Conservation (phyloP, 345 rosid species). For the Sapria himalayana region DNA sequence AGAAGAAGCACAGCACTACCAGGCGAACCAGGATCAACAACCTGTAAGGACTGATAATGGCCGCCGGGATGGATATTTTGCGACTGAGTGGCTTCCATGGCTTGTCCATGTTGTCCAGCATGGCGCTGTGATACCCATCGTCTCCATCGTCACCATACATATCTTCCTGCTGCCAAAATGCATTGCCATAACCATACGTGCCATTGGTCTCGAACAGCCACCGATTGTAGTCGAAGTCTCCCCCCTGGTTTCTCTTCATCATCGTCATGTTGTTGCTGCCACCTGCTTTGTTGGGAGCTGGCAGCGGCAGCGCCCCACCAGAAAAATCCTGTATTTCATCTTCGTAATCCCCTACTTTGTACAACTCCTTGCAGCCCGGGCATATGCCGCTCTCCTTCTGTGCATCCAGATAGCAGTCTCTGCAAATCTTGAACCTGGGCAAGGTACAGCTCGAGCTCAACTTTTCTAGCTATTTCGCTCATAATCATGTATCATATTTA, state of each 20-base stretch:
- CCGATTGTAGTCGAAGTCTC: slow-evolving; percentile 69
- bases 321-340: slow-evolving; percentile 38
- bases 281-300: slow-evolving; percentile 24
- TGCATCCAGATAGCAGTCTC: slow-evolving; percentile 84
- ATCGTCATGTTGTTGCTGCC: slow-evolving; percentile 46
- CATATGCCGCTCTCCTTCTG: slow-evolving; percentile 61
- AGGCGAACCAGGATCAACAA: slow-evolving; percentile 32
- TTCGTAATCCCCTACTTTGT: slow-evolving; percentile 44
- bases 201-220: slow-evolving; percentile 84
- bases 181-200: slow-evolving; percentile 75
- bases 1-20: slow-evolving; percentile 49
- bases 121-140: slow-evolving; percentile 31
- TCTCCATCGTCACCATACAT: slow-evolving; percentile 39
- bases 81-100: slow-evolving; percentile 87
- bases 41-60: slow-evolving; percentile 73
- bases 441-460: background rate
- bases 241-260: slow-evolving; percentile 68
- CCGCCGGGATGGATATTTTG: slow-evolving; percentile 26
- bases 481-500: too few relatives aligned
- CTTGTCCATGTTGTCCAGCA: slow-evolving; percentile 49
- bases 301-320: slow-evolving; percentile 45
- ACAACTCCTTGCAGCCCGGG: slow-evolving; percentile 87
- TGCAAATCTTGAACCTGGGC: slow-evolving; percentile 71
- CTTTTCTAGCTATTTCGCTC: too few relatives aligned
- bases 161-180: slow-evolving; percentile 60